These are phyloP conservation scores for Ganoderma meredithae DNA, from an alignment of 1,284 basidiomycete genomes.

Conservation along the genomic window DNA sequence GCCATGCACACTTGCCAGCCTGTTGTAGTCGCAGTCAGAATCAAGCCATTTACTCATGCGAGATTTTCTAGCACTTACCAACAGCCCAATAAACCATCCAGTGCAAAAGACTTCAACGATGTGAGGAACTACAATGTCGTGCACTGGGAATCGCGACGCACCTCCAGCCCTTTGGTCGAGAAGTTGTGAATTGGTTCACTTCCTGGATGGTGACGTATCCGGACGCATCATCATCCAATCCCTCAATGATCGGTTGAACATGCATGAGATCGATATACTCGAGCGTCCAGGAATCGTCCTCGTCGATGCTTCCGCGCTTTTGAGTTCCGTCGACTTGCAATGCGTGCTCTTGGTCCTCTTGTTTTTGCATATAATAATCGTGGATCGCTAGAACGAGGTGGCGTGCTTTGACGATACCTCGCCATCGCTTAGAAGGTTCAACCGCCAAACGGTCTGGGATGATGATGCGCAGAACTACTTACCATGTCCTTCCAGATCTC, in stretches of 20 bases:
- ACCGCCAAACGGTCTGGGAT: background rate
- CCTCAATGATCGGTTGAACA: constrained; percentile 53
- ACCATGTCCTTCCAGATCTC: constrained; percentile 44
- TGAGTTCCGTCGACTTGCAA: constrained; percentile 15
- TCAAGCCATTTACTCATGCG: background rate
- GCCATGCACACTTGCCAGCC: constrained; percentile 25
- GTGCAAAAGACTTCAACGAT: constrained; percentile 44
- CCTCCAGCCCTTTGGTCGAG: constrained; percentile 38
- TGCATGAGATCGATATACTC: constrained; percentile 50
- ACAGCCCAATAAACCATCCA: constrained; percentile 58
- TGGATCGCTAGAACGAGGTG: constrained; percentile 46
- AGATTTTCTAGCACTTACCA: constrained; percentile 36
- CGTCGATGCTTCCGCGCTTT: constrained; percentile 38
- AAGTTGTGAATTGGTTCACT: constrained; percentile 50
- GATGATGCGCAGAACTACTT: background rate
- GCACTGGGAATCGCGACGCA: constrained; percentile 26
- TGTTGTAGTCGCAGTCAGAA: background rate
- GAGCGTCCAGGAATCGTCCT: constrained; percentile 50
- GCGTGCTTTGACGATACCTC: constrained; percentile 44
- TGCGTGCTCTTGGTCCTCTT: constrained; percentile 20
- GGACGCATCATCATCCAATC: constrained; percentile 57
- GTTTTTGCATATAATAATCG: constrained; percentile 43
- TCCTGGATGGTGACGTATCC: constrained; percentile 57
- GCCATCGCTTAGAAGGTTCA: constrained; percentile 40
- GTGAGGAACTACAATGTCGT: constrained; percentile 7